A percentile compares a stretch with the other conserved stretches of the same genome.
phyloP scores from a whole-genome alignment of 345 rosid species.

The Ceriops tagal region DNA sequence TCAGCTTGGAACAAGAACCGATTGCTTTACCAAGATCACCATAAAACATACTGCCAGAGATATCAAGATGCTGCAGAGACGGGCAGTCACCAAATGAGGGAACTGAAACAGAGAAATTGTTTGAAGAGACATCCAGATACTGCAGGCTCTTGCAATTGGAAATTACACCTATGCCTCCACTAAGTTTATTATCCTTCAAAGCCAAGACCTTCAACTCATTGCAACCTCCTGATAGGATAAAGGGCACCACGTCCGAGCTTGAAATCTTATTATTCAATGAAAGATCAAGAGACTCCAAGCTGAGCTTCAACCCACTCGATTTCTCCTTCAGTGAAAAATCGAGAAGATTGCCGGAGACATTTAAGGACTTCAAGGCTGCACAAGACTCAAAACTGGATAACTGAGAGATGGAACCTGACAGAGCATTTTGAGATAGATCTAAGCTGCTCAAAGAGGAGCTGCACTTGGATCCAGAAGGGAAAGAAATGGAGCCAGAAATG shows the following conservation, averaged over 20 bases:
- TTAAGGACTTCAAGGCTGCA: slow-evolving; percentile 44
- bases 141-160: slow-evolving; percentile 54
- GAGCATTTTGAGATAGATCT: slow-evolving; percentile 69
- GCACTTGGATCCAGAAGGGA: slow-evolving; percentile 60
- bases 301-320: slow-evolving; percentile 45
- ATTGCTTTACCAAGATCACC: slow-evolving; percentile 60
- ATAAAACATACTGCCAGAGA: slow-evolving; percentile 58
- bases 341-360: slow-evolving; percentile 56
- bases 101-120: slow-evolving; percentile 55
- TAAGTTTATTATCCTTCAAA: slow-evolving; percentile 60
- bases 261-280: slow-evolving; percentile 54
- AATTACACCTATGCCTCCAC: slow-evolving; percentile 58
- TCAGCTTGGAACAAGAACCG: slow-evolving; percentile 51
- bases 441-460: slow-evolving; percentile 49
- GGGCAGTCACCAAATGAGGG: slow-evolving; percentile 68
- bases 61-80: slow-evolving; percentile 63
- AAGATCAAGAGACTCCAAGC: slow-evolving; percentile 69
- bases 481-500: slow-evolving; percentile 58
- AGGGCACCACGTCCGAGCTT: slow-evolving; percentile 47
- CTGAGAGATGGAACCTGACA: slow-evolving; percentile 58
- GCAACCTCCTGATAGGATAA: slow-evolving; percentile 59
- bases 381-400: slow-evolving; percentile 52
- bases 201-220: slow-evolving; percentile 42
- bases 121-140: slow-evolving; percentile 65
- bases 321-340: slow-evolving; percentile 35